Percentiles rank a stretch among this genome's conserved stretches.
Conservation (phyloP, 768 basidiomycete species). For the Xerocomus spinulosus region DNA sequence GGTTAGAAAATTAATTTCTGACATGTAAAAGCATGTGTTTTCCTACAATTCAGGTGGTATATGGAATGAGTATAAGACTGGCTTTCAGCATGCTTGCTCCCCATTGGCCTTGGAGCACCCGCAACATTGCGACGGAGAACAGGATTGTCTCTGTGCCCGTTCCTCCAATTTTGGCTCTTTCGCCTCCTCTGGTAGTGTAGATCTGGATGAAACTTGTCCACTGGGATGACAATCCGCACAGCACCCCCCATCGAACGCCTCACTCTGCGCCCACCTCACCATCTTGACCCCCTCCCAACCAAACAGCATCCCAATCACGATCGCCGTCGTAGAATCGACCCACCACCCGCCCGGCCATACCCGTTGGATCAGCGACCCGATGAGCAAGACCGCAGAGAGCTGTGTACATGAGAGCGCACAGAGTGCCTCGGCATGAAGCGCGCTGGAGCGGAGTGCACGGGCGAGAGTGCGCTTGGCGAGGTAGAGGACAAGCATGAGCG, state of each 20-base stretch:
- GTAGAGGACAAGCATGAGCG: constrained; percentile 40
- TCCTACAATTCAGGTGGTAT: neutral
- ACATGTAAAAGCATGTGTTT: constrained; percentile 2
- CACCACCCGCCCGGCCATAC: constrained; percentile 46
- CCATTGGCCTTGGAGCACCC: neutral
- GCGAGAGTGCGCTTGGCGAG: constrained; percentile 46
- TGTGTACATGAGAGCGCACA: constrained; percentile 43
- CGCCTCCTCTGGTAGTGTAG: neutral
- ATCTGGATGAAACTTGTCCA: neutral
- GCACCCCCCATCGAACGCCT: constrained; percentile 37
- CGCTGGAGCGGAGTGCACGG: constrained; percentile 38
- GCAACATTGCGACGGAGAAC: constrained; percentile 1
- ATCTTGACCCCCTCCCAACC: constrained; percentile 43
- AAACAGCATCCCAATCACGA: constrained; percentile 39
- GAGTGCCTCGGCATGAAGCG: constrained; percentile 41
- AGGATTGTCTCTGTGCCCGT: neutral
- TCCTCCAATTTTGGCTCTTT: neutral
- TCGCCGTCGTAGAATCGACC: constrained; percentile 42
- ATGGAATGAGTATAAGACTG: too few species aligned
- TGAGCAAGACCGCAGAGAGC: constrained; percentile 39
- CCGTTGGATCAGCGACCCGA: constrained; percentile 37
- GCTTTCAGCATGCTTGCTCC: constrained; percentile 2
- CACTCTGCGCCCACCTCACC: constrained; percentile 34
- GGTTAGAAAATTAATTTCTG: constrained; percentile 5
- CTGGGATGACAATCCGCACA: constrained; percentile 16